Evolutionary conservation across 176 grass and related monocot genomes (phyloP).

Genomic region (Hsuehochloa calcarea): DNA sequence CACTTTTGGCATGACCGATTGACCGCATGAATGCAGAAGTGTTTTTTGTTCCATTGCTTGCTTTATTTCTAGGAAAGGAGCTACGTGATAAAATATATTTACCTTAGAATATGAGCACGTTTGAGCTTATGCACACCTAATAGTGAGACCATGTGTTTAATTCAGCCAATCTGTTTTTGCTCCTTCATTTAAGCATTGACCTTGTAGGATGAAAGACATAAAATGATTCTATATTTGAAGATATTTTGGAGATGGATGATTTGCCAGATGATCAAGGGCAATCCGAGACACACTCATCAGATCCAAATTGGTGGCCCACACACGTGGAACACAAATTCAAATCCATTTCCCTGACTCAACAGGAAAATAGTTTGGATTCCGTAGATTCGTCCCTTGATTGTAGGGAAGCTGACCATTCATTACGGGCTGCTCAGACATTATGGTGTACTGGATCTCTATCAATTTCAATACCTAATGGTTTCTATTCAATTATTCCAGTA

Average conservation of each 20-base stretch:
- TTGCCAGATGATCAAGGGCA: slow-evolving; percentile 48
- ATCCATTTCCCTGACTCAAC: slow-evolving; percentile 42
- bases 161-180: slow-evolving; percentile 15
- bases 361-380: slow-evolving; percentile 34
- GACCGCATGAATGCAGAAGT: not conserved
- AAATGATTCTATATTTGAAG: slow-evolving; percentile 46
- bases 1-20: not conserved
- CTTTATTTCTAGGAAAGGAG: not conserved
- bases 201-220: slow-evolving; percentile 47
- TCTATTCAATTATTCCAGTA: slow-evolving; percentile 88
- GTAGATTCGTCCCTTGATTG: slow-evolving; percentile 31
- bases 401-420: slow-evolving; percentile 44
- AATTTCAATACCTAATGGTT: slow-evolving; percentile 81
- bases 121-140: not conserved
- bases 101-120: not conserved
- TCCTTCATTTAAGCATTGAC: slow-evolving; percentile 14
- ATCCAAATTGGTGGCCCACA: slow-evolving; percentile 48
- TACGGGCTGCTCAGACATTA: slow-evolving; percentile 60
- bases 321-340: slow-evolving; percentile 55
- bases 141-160: not conserved
- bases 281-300: slow-evolving; percentile 51
- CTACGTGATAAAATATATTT: not conserved
- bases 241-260: slow-evolving; percentile 74
- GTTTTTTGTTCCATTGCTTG: not conserved
- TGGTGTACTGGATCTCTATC: slow-evolving; percentile 85